Evolutionary conservation across 2,329 filamentous ascomycete genomes (phyloP), one percentile per base, ranked within the genome.

Genomic region (Microcyclospora pomicola): DNA sequence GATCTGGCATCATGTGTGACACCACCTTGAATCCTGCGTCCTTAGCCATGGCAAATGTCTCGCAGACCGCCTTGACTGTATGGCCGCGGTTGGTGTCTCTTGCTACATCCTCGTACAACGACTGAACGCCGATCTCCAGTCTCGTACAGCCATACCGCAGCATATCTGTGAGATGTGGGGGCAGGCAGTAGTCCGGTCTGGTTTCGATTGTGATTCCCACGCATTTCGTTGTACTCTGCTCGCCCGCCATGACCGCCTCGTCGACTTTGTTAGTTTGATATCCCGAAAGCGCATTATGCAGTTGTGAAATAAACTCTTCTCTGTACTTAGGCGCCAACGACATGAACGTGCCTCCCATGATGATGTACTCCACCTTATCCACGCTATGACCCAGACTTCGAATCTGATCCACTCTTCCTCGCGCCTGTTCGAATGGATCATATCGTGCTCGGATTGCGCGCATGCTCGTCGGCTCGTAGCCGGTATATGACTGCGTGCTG

Each of bases 311-410:
- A 54, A 98, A 98, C 40, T 83, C 77, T 44, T 98, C 84, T 19
- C 91, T 72, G 60, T 98, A 98, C 15, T 80, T 77, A 52, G 86
- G 78, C 7, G 88, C 73, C 16, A 98, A 65, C 2, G 88, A 96
- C 92, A 98, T 98, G 63, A 98, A 98, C 0, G 91, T 98, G 48
- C 91, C 91, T 42, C 91, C 91, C 91, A 98, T 98, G 58, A 98
- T 94, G 56, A 98, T 98, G 61, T 96, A 98, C 66, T 98, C 91
- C 15, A 98, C 91, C 61, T 98, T 98, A 65, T 98, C 91, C 34
- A 98, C 91, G 33, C 85, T 94, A 61, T 98, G 91, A 1, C 91
- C 91, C 0, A 98, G 71, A 2, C 84, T 82, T 61, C 93, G 92
- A 56, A 98, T 85, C 64, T 98, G 91, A 52, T 98, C 92, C 5